Evolutionary conservation across 371 early-diverging fungal species (phyloP).

Genomic region (Mucor saturninus): DNA sequence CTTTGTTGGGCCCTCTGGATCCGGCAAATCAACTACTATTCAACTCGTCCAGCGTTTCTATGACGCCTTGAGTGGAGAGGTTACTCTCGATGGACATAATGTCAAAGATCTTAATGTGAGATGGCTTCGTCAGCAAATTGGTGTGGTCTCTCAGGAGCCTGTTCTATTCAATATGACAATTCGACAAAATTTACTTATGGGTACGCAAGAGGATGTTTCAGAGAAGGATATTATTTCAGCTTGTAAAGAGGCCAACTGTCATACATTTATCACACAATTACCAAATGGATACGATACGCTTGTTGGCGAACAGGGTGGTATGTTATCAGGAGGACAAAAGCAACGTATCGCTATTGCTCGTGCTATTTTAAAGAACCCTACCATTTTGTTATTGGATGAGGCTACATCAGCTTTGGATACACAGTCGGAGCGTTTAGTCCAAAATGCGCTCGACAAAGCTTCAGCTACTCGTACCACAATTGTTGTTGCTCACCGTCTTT

Average conservation of each 20-base stretch:
- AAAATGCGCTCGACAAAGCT: conserved; percentile 74
- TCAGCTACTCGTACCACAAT: conserved; percentile 79
- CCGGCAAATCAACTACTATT: conserved; percentile 74
- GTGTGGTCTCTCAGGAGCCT: conserved; percentile 76
- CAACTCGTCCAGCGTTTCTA: conserved; percentile 71
- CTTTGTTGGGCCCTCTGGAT: conserved; percentile 72
- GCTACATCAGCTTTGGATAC: conserved; percentile 82
- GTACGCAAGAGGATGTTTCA: conserved; percentile 49
- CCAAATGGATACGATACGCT: conserved; percentile 76
- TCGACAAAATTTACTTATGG: conserved; percentile 74
- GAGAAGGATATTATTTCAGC: conserved; percentile 64
- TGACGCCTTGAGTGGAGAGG: conserved; percentile 60
- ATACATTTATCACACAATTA: conserved; percentile 66
- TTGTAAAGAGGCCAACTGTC: conserved; percentile 72
- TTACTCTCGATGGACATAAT: conserved; percentile 62
- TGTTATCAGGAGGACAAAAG: conserved; percentile 87
- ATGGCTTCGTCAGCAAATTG: conserved; percentile 69
- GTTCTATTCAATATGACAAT: conserved; percentile 76
- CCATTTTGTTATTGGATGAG: conserved; percentile 77
- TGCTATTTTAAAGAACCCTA: conserved; percentile 71
- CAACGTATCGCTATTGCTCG: conserved; percentile 82
- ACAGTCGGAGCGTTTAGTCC: conserved; percentile 80
- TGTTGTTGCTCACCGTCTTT: conserved; percentile 86
- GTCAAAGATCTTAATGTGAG: conserved; percentile 57
- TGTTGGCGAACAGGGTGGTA: conserved; percentile 55